Evolutionary conservation across 495 filamentous ascomycete species (phyloP), one percentile per base, ranked within the genome.

Genomic region (Trichoderma gamsii): DNA sequence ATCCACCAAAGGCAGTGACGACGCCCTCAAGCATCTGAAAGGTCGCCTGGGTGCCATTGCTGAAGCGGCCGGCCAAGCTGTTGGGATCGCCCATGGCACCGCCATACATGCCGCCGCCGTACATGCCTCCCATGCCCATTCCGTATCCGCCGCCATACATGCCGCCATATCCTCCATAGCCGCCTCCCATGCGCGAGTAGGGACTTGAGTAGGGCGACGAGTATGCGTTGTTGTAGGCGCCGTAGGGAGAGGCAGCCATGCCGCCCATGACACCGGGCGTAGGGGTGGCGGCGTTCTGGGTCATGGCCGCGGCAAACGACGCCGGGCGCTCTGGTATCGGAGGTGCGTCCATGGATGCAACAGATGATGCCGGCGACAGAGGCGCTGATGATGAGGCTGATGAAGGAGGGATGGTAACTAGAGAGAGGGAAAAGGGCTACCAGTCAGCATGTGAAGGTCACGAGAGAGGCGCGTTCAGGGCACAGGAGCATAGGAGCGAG

Each of bases 1-100:
- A 97, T 2, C 96, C 96, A 38, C 94, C 92, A 79, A 95, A 97
- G 18, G 96, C 93, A n/a, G 92, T 90, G n/a, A 98, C 95, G 56
- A 99, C 90, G 70, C 92, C 95, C 80, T 99, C 96, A 51, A 99
- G 92, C 83, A 98, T 91, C 83, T 98, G 95, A 75, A 99, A 99
- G 1, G 96, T 98, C n/a, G 94, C 90, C 71, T 93, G 91, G 0
- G 96, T 99, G 79, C 88, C 93, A 74, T 93, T 92, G 72, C 85
- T 89, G 80, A 98, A 97, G 23, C 89, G 88, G 73, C 94, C 89
- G 21, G 92, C 96, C 73, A 99, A 79, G 78, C 92, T 97, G 73
- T 92, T 92, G 9, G 93, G 92, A 73, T 98, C 92, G 77, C 97
- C 96, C 81, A 87, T 87, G 23, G 86, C 85, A 83, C 88, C 85